Evolutionary conservation across 805 yeast species (phyloP).

Genomic region (Zygotorulaspora chibaensis): DNA sequence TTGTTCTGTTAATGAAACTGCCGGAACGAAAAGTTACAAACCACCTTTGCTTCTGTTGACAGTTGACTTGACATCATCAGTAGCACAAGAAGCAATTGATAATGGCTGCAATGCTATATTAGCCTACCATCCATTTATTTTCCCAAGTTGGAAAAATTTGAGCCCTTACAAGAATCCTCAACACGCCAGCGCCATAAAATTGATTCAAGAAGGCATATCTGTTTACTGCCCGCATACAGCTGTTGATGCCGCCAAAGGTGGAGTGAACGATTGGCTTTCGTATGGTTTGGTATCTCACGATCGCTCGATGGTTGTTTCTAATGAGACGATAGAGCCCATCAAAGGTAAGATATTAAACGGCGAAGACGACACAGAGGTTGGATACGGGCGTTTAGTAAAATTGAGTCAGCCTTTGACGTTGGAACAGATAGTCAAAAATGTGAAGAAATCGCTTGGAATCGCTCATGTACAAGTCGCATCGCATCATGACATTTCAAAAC

Average conservation of each 20-base stretch:
- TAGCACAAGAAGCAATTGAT: conserved; percentile 77
- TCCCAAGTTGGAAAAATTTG: conserved; percentile 77
- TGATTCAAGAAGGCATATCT: conserved; percentile 73
- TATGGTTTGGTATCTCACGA: conserved; percentile 46
- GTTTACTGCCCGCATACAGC: conserved; percentile 97
- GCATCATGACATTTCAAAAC: conserved; percentile 18
- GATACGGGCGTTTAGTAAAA: conserved; percentile 73
- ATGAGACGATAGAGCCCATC: conserved; percentile 25
- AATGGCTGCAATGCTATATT: conserved; percentile 53
- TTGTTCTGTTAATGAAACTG: conserved; percentile 39
- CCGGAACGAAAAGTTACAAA: conserved; percentile 13
- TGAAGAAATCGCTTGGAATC: conserved; percentile 53
- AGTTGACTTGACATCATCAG: conserved; percentile 77
- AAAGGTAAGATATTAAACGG: conserved; percentile 27
- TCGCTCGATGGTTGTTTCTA: conserved; percentile 12
- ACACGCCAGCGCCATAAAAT: conserved; percentile 65
- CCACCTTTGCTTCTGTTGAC: conserved; percentile 53
- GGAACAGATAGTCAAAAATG: conserved; percentile 41
- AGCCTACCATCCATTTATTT: conserved; percentile 94
- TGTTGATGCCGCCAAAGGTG: conserved; percentile 86
- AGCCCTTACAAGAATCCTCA: conserved; percentile 64
- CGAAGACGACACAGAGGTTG: conserved; percentile 46
- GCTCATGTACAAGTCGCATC: conserved; percentile 60
- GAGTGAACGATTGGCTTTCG: conserved; percentile 90
- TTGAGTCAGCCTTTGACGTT: conserved; percentile 45